Evolutionary conservation across 345 rosid genomes (phyloP), one percentile per base, ranked within the genome.

Genomic region (Abelmoschus esculentus): DNA sequence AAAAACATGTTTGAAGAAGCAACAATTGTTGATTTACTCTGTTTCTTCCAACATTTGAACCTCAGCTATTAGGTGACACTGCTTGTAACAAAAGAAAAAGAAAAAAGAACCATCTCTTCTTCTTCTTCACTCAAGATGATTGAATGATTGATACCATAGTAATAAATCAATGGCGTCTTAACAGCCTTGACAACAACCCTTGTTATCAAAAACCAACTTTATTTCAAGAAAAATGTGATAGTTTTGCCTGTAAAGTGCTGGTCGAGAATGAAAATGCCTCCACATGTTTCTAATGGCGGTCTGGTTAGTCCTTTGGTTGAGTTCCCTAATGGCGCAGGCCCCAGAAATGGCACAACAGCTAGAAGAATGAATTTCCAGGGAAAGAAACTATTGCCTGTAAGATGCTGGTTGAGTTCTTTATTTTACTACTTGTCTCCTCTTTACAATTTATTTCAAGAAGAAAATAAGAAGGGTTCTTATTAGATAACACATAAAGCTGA

Each of bases 81-180:
- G 2, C 53, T 47, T 47, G 67, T 63, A 81, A 83, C 78, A 68
- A 28, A 88, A 90, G 88, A 85, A 83, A 87, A 58, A 14, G 1
- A 56, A 49, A 83, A 87, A 58, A 14, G 1, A 56, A 49, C 61
- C 26, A 22, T 22, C 26, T 22, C 26, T 82, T 81, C 92, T 82
- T 81, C 92, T 49, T 49, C 53, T 1, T 49, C 18, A 49, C 53
- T 15, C 17, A 49, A 49, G n/a, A 49, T 14, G 53, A 49, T 49
- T 49, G 9, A 6, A 38, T 6, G 42, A 38, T 38, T 38, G 53
- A 6, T 49, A 4, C 53, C 7, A 49, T 49, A 14, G 14, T 17
- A 49, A 15, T 49, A 49, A 49, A 49, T 49, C 53, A 49, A 49
- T 49, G 53, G 42, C 42, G 42, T 38, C 1, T 38, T 7, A 38